Evolutionary conservation across 768 basidiomycete species (phyloP).

Genomic region (Hemileccinum rubropunctum): DNA sequence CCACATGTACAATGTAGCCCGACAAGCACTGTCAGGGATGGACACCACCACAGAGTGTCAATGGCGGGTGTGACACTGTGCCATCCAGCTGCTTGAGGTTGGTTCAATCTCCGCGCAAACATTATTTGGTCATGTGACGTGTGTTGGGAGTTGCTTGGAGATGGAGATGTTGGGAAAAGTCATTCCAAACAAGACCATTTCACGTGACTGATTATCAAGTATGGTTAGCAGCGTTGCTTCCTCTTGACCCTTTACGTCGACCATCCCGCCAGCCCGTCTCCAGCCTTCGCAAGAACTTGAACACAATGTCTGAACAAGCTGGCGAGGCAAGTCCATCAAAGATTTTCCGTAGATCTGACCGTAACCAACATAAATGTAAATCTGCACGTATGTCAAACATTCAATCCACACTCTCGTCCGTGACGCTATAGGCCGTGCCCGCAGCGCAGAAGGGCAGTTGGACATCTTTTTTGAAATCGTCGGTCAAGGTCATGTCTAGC

Average conservation of each 20-base stretch:
- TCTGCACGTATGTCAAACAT: slow-evolving; percentile 37
- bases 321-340: slow-evolving; percentile 37
- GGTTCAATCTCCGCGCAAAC: no score
- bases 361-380: slow-evolving; percentile 23
- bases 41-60: no score
- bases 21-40: no score
- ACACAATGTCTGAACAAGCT: slow-evolving; percentile 39
- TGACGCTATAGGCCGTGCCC: slow-evolving; percentile 61
- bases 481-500: slow-evolving; percentile 28
- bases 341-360: slow-evolving; percentile 22
- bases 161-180: no score
- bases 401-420: slow-evolving; percentile 18
- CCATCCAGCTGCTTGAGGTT: no score
- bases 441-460: slow-evolving; percentile 82
- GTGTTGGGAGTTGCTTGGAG: no score
- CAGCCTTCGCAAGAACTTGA: background rate
- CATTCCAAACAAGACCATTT: no score
- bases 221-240: background rate
- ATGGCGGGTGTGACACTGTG: no score
- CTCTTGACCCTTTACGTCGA: slow-evolving; percentile 7
- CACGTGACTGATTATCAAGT: slow-evolving; percentile 22
- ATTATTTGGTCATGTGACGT: no score
- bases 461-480: slow-evolving; percentile 92
- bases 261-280: slow-evolving; percentile 13
- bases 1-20: no score